A percentile compares a stretch with the other conserved stretches of the same genome.
Evolutionary conservation across 225 moss, liverwort and hornwort species (phyloP).

Genomic region (Climacium dendroides): DNA sequence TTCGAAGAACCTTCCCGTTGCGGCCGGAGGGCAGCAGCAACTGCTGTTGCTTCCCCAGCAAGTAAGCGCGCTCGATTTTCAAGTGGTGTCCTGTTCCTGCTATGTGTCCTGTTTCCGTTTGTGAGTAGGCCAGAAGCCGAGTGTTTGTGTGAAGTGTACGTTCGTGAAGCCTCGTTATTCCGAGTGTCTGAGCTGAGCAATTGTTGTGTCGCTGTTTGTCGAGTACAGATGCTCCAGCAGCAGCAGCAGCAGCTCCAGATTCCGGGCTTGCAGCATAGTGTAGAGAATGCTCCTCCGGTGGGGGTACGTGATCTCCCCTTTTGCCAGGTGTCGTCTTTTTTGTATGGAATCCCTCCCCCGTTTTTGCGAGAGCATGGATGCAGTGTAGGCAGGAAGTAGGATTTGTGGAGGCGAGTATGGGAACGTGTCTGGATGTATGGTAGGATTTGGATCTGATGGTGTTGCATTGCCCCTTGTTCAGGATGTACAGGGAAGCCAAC

Average conservation of each 20-base stretch:
- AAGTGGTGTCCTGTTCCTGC: neutral
- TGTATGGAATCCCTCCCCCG: neutral
- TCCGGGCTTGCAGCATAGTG: constrained; percentile 53
- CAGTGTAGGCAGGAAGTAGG: neutral
- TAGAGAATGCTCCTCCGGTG: constrained; percentile 52
- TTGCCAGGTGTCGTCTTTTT: neutral
- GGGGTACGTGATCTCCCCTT: constrained; percentile 4
- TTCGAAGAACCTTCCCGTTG: constrained; percentile 60
- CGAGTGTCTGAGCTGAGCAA: neutral
- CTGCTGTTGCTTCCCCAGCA: constrained; percentile 67
- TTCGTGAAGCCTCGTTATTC: neutral
- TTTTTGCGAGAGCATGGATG: neutral
- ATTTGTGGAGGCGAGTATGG: too few species aligned
- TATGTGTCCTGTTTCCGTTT: neutral
- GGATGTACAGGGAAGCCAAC: constrained; percentile 31
- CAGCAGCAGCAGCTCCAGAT: constrained; percentile 45
- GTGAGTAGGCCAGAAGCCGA: neutral
- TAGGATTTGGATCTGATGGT: neutral
- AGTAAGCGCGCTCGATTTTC: constrained; percentile 8
- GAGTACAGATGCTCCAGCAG: constrained; percentile 67
- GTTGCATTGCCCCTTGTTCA: neutral
- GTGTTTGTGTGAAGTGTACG: neutral
- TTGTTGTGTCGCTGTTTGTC: neutral
- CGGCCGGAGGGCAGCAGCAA: constrained; percentile 57
- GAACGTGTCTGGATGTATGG: too few species aligned